Conservation (phyloP, 352 stramenopile species). For the Phytophthora sp. region DNA sequence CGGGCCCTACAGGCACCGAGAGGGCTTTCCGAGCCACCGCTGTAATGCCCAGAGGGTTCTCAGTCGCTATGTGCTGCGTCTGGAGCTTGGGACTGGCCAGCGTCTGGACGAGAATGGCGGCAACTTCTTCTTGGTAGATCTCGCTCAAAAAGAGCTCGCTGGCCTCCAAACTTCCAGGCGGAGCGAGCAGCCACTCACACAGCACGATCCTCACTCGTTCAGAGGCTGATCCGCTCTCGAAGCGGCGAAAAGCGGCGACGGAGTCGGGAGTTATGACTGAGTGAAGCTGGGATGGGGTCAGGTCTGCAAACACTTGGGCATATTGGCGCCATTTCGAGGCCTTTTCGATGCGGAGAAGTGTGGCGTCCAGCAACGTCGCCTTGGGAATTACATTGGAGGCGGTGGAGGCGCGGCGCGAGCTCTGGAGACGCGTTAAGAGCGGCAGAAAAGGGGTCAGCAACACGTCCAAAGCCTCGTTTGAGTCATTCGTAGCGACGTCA, state of each 20-base stretch:
- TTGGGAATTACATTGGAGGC: background rate
- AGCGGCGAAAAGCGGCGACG: conserved; percentile 49
- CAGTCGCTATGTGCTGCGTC: conserved; percentile 18
- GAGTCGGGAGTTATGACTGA: conserved; percentile 7
- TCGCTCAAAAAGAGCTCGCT: conserved; percentile 61
- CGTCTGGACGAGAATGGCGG: conserved; percentile 51
- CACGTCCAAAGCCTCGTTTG: conserved; percentile 20
- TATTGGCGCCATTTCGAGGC: conserved; percentile 56
- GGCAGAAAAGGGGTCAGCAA: conserved; percentile 54
- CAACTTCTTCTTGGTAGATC: conserved; percentile 68
- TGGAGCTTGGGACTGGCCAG: conserved; percentile 46
- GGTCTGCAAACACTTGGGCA: conserved; percentile 35
- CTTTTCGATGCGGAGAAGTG: conserved; percentile 45
- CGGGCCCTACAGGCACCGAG: conserved; percentile 44
- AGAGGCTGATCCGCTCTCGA: conserved; percentile 45
- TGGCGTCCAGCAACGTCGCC: conserved; percentile 23
- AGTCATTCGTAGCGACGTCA: conserved; percentile 1
- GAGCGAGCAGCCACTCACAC: conserved; percentile 35
- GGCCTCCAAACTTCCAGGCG: conserved; percentile 20
- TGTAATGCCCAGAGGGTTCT: conserved; percentile 17
- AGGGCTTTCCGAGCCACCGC: conserved; percentile 32
- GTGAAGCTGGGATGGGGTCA: conserved; percentile 42
- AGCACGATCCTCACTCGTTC: conserved; percentile 50
- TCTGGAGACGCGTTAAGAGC: conserved; percentile 55
- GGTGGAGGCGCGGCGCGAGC: conserved; percentile 21